Evolutionary conservation across 345 rosid genomes (phyloP).

Genomic region (Ceriops zippeliana): DNA sequence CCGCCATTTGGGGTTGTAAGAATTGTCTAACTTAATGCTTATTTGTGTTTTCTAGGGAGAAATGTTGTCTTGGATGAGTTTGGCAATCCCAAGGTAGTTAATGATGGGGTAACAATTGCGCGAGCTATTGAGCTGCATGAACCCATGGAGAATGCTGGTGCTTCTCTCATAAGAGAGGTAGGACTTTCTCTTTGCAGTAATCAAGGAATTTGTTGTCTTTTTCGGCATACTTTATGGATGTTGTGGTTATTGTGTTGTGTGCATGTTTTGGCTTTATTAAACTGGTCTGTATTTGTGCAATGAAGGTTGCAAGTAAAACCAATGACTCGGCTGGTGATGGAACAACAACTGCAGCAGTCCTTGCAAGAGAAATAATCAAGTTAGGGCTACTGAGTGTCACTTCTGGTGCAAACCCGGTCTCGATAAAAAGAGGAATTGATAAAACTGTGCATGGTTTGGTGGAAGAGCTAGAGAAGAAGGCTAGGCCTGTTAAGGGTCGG

Average conservation of each 20-base stretch:
- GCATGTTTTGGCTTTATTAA: not conserved
- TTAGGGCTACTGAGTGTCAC: slow-evolving; percentile 85
- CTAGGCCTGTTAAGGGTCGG: slow-evolving; percentile 86
- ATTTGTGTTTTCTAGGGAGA: slow-evolving; percentile 53
- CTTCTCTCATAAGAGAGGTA: slow-evolving; percentile 97
- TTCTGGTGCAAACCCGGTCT: slow-evolving; percentile 96
- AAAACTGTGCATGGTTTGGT: slow-evolving; percentile 76
- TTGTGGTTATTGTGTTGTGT: not conserved
- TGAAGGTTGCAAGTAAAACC: slow-evolving; percentile 96
- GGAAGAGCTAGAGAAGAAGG: slow-evolving; percentile 77
- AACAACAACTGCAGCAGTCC: slow-evolving; percentile 90
- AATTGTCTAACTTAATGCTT: not conserved
- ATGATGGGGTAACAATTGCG: slow-evolving; percentile 97
- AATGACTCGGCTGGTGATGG: slow-evolving; percentile 99
- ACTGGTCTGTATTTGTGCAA: not conserved
- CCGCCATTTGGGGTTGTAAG: not conserved
- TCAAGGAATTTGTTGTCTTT: not conserved
- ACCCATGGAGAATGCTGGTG: slow-evolving; percentile 99
- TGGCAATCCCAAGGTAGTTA: slow-evolving; percentile 96
- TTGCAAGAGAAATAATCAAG: slow-evolving; percentile 89
- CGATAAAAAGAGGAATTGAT: slow-evolving; percentile 85
- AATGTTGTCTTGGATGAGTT: slow-evolving; percentile 94
- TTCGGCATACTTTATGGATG: not conserved
- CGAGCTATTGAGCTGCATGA: slow-evolving; percentile 90
- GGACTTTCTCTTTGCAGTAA: slow-evolving; percentile 9